Base-by-base conservation (phyloP, 2,329 filamentous ascomycete species). In the Colletotrichum tamarilloi region DNA sequence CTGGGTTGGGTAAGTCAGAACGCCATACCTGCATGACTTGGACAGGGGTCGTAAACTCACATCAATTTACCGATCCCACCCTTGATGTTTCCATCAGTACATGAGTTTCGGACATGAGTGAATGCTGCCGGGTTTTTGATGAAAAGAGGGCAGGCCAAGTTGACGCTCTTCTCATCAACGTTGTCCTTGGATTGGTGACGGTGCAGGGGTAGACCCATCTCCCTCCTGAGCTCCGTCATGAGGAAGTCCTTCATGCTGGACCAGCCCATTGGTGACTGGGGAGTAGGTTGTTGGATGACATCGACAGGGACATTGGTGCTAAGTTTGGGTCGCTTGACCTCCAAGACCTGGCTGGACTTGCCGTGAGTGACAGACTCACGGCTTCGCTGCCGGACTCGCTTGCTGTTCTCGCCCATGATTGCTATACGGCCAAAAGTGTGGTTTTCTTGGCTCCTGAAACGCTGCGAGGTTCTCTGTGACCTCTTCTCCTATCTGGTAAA, bases 61-160 rank as follows among this genome's bases (percentile, higher is more conserved):
- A 73, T 73, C 24, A 73, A 56, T 67, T 73, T 73, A n/a, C 71
- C 71, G 7, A 73, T 73, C 2, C 71, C 71, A 4, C 71, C 71
- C 49, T 73, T 73, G 56, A 73, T 73, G 62, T 73, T 73, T 19
- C 71, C 71, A 38, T 73, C 71, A 5, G 71, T 73, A 8, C 71
- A 73, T 1, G 71, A 73, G 35, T 73, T 73, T 14, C 71, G 32
- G 14, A 73, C 71, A 22, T 73, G 71, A 0, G 71, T 73, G 12
- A 73, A 73, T 22, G 71, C 60, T 4, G 71, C 71, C 46, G 71
- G 71, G 14, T 73, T 52, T 8, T 57, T 66, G 38, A 73, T 73
- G n/a, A 73, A 71, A 14, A 73, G 60, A n/a, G 71, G 71, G 14
- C 71, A 73, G 11, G 71, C 71, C 35, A 73, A 2, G 49, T 71